phyloP scores from a whole-genome alignment of 192 early-diverging fungal species.

The Umbelopsis sp. region DNA sequence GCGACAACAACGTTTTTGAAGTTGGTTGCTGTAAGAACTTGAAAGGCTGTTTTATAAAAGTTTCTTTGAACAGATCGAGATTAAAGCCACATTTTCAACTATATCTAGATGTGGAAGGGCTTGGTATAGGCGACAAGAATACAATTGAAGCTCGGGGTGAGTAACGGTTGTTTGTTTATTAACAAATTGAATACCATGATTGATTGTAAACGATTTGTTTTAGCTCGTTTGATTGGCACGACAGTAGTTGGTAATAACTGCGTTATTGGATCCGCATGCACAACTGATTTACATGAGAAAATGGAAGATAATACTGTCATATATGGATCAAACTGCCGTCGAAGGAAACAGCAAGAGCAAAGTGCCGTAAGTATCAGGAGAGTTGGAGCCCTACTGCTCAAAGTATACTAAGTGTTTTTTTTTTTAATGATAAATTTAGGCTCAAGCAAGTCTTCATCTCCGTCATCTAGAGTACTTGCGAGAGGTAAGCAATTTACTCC shows the following conservation, averaged over 20 bases:
- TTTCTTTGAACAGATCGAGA: background rate
- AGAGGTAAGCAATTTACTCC: constrained; percentile 41
- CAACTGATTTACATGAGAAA: constrained; percentile 59
- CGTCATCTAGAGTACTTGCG: constrained; percentile 76
- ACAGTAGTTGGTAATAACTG: constrained; percentile 68
- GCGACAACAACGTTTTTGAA: constrained; percentile 76
- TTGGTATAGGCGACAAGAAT: constrained; percentile 65
- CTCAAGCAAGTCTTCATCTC: constrained; percentile 57
- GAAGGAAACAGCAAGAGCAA: constrained; percentile 52
- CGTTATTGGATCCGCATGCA: constrained; percentile 71
- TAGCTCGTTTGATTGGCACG: constrained; percentile 58
- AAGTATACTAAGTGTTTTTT: background rate
- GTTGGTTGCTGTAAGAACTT: constrained; percentile 64
- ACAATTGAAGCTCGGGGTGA: constrained; percentile 69
- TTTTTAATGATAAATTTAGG: constrained; percentile 24
- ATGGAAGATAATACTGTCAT: constrained; percentile 69
- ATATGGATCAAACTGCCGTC: constrained; percentile 56
- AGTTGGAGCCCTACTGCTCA: background rate
- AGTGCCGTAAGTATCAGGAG: constrained; percentile 32
- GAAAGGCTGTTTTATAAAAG: too few species aligned
- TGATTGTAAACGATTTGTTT: background rate
- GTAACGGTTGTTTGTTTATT: background rate
- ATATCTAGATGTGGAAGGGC: constrained; percentile 63
- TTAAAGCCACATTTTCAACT: background rate
- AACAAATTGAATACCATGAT: background rate